Evolutionary conservation across 345 rosid genomes (phyloP), one percentile per base, ranked within the genome.

Genomic region (Lepidium didymum): DNA sequence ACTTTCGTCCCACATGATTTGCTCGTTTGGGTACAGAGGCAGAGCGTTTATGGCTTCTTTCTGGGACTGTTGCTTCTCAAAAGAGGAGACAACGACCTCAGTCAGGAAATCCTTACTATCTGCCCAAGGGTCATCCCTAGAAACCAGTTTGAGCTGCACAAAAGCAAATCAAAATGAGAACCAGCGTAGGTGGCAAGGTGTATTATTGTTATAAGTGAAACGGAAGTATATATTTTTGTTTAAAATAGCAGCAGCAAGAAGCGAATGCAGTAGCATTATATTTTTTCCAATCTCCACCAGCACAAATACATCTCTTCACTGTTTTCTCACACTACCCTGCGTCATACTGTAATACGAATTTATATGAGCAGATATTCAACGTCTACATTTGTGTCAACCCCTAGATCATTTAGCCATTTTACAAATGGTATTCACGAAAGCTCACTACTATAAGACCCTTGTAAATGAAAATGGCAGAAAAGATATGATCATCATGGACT

Each of bases 1-100:
- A 51, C 99, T 94, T 79, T 94, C 99, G 72, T 94, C 97, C 99
- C 99, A 94, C 97, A 94, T 94, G 64, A 94, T 87, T 77, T 87
- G 99, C 86, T 94, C 99, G 68, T 94, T 94, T 41, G 99, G 99
- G 80, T 94, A 94, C 54, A 94, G 86, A 3, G 99, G 99, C 53
- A 94, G 95, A 31, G 99, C 96, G 82, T 94, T 94, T 79, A 94
- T 91, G 45, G 99, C 90, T 84, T 94, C 99, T 73, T 88, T 94
- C 74, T 94, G 99, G 58, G 99, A 94, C 68, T 81, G 89, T 46
- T 91, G 97, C 77, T 86, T 94, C 79, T 84, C 96, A 72, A 94
- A 94, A 74, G 85, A 89, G 62, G 97, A 87, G 75, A 94, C 86
- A 83, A 94, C 87, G 53, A 94, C 95, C 83, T 94, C 99, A 69